A percentile compares a stretch with the other conserved stretches of the same genome.
These are phyloP conservation scores for Bolboschoenoplectus hybrid DNA, from an alignment of 202 grass and related monocot genomes.

Conservation along the genomic window DNA sequence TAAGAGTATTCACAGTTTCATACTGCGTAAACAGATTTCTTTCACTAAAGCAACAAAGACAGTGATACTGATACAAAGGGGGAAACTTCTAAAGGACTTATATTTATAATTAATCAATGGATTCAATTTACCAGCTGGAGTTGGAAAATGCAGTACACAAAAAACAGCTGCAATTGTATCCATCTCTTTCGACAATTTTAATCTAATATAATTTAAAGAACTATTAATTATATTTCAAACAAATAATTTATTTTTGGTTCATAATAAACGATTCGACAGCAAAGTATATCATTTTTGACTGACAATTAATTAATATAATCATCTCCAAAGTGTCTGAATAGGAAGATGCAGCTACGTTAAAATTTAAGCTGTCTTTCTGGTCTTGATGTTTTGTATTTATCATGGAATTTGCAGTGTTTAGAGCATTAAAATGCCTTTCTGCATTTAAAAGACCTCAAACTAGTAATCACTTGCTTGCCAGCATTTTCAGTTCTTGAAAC, in stretches of 20 bases:
- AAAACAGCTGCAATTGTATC: background rate
- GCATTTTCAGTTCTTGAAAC: slow-evolving; percentile 83
- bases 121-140: background rate
- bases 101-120: background rate
- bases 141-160: slow-evolving; percentile 1
- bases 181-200: background rate
- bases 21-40: background rate
- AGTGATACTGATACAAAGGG: background rate
- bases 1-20: background rate
- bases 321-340: background rate
- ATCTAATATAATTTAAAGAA: background rate
- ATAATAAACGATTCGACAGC: background rate
- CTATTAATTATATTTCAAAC: background rate
- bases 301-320: slow-evolving; percentile 11
- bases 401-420: slow-evolving; percentile 12
- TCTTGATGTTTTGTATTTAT: slow-evolving; percentile 43
- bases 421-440: background rate
- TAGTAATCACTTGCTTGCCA: slow-evolving; percentile 62
- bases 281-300: background rate
- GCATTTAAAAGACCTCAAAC: slow-evolving; percentile 18
- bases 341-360: background rate
- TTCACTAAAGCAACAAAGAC: background rate
- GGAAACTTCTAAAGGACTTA: background rate
- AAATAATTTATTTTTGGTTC: background rate
- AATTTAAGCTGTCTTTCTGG: slow-evolving; percentile 30